Evolutionary conservation across 768 basidiomycete genomes (phyloP), one percentile per base, ranked within the genome.

Genomic region (Mycena kentingensis): DNA sequence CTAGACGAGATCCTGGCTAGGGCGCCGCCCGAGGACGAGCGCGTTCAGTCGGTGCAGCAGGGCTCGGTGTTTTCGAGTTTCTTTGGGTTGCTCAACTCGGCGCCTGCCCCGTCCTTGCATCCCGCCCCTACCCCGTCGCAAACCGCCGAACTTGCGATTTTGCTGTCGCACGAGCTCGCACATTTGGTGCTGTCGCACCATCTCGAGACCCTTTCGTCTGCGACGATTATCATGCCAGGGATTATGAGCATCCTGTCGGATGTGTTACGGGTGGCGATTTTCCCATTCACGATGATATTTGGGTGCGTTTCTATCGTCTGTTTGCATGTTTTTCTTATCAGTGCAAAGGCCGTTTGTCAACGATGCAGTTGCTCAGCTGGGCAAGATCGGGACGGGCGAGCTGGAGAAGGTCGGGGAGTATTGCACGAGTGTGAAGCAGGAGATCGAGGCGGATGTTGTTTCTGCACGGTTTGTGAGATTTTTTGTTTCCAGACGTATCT

Each of bases 181-280:
- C 97, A 99, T 73, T 77, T 99, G 24, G 72, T 98, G 34, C 78
- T 97, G 2, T 87, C 90, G 1, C 94, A 97, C 65, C 94, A 97
- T 67, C 76, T 97, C 35, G 93, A 97, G 70, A 88, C 92, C 3
- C 72, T 97, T n/a, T 93, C 92, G 1, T 89, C 88, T 13, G 82
- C 80, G 19, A 87, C 87, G 4, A 83, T 98, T 58, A 81, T 96
- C 38, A 76, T 93, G 32, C 94, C 94, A 0, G 87, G 86, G 25
- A 74, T 90, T 13, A 69, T 92, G 37, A 89, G 90, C 1, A 85
- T 98, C 57, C 58, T 81, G 13, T 76, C 88, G 18, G 94, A 98
- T 65, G 62, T 93, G 19, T 63, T 88, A 21, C 78, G 94, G 35
- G 85, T 92, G 2, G 65, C 93, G 27, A 70, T 94, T 13, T 98